phyloP scores from a whole-genome alignment of 306 rosid genomes.

The Hippophae tibetana region DNA sequence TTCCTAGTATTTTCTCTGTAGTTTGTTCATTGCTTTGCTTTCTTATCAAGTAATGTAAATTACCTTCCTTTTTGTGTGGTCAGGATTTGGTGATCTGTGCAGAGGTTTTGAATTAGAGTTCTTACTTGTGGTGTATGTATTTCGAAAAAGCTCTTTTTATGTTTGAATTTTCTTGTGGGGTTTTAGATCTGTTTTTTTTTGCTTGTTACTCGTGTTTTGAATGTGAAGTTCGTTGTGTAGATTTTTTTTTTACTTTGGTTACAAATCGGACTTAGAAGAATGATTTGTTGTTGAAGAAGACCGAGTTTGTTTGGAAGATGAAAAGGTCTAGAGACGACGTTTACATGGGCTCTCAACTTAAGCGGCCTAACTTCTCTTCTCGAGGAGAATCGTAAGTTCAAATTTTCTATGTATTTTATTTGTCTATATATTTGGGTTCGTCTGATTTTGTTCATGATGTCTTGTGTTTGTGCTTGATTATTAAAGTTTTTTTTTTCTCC shows the following conservation, averaged over 20 bases:
- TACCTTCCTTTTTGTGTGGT: constrained; percentile 8
- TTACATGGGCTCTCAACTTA: constrained; percentile 51
- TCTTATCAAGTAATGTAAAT: constrained; percentile 33
- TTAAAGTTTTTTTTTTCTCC: too few relatives aligned
- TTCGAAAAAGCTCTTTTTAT: not conserved
- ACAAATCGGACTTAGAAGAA: constrained; percentile 30
- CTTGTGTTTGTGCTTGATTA: too few relatives aligned
- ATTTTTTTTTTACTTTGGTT: constrained; percentile 21
- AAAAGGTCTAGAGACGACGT: constrained; percentile 70
- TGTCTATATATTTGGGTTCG: too few relatives aligned
- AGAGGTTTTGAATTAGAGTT: constrained; percentile 29
- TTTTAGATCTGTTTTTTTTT: constrained; percentile 60
- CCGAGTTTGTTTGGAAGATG: constrained; percentile 33
- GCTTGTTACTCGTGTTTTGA: constrained; percentile 31
- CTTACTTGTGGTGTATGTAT: constrained; percentile 9
- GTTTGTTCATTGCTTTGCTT: constrained; percentile 32
- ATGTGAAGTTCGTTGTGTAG: constrained; percentile 41
- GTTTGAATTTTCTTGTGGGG: constrained; percentile 13
- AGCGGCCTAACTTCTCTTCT: constrained; percentile 49
- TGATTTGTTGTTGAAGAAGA: constrained; percentile 46
- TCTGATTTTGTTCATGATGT: too few relatives aligned
- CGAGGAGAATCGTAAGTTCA: constrained; percentile 65
- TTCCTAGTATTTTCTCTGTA: constrained; percentile 5
- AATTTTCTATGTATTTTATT: not conserved
- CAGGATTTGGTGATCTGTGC: constrained; percentile 65